phyloP scores from a whole-genome alignment of 257 asterid genomes.

The Salvia splendens region DNA sequence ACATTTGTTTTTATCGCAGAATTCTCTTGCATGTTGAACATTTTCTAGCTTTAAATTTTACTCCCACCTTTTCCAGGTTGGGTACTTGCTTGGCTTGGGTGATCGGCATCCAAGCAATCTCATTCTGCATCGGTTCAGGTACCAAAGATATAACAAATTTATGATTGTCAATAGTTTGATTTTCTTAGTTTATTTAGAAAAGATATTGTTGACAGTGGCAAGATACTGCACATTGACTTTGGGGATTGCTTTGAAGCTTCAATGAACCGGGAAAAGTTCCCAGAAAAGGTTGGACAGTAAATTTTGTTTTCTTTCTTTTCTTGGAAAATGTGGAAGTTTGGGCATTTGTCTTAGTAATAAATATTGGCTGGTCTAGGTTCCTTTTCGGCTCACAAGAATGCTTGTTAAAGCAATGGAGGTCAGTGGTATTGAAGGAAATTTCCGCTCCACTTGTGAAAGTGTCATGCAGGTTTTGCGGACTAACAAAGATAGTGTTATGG shows the following conservation, averaged over 20 bases:
- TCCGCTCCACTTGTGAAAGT: slow-evolving; percentile 94
- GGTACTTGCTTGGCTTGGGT: slow-evolving; percentile 96
- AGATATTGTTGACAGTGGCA: slow-evolving; percentile 68
- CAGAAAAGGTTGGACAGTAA: slow-evolving; percentile 74
- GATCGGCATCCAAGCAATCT: slow-evolving; percentile 99
- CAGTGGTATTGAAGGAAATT: slow-evolving; percentile 98
- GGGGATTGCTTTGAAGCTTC: slow-evolving; percentile 99
- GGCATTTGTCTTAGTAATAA: background rate
- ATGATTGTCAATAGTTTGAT: slow-evolving; percentile 20
- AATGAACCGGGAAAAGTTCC: slow-evolving; percentile 97
- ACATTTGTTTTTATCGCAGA: too few relatives aligned
- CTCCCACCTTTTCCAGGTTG: slow-evolving; percentile 61
- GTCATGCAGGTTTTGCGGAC: slow-evolving; percentile 98
- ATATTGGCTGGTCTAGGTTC: slow-evolving; percentile 66
- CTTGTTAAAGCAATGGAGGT: slow-evolving; percentile 99
- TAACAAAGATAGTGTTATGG: slow-evolving; percentile 96
- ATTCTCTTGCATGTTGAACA: background rate
- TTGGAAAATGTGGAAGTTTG: too few relatives aligned
- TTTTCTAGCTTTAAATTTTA: slow-evolving; percentile 14
- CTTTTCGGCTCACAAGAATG: slow-evolving; percentile 99
- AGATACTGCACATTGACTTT: slow-evolving; percentile 95
- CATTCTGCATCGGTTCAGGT: slow-evolving; percentile 96
- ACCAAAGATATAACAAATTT: slow-evolving; percentile 9
- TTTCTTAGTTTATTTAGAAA: slow-evolving; percentile 27
- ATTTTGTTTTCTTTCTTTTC: background rate